Evolutionary conservation across 2,329 filamentous ascomycete species (phyloP), one percentile per base, ranked within the genome.

Genomic region (Fulvia fulva): DNA sequence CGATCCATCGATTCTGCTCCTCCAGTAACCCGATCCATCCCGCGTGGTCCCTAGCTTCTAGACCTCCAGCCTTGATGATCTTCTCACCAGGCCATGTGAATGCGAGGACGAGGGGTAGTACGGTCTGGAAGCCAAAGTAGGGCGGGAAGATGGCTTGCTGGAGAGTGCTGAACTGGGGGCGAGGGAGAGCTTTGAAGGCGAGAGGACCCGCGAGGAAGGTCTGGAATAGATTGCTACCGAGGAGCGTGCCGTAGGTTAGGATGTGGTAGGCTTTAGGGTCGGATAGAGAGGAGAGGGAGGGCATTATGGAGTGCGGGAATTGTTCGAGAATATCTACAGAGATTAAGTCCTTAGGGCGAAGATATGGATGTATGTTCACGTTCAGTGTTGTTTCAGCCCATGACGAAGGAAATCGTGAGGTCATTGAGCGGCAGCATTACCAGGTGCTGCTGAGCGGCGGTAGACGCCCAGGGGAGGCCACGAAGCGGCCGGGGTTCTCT

Each of bases 141-240:
- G 90, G 81, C 32, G 91, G 91, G 77, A 97, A 96, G 54, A 92
- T 84, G 63, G 84, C 84, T 64, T 85, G 82, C 75, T 97, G 93
- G 30, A 97, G 83, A 19, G 85, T 81, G 25, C 87, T 85, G 78
- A 99, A 97, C 71, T 90, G 85, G 0, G 90, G 84, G 25, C 90
- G 85, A 25, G 90, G 85, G 37, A 97, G 85, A 11, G 84, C 82
- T 70, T 82, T 86, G 80, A 88, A 96, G 68, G 90, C 86, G 56
- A 92, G 80, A 53, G 91, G 84, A 58, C 91, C 85, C 52, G 78
- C 79, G 59, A 87, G 78, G 75, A 96, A 97, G 56, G 89, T 88
- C 73, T 97, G 91, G 76, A 91, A 97, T 73, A 96, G 82, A 41
- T 91, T 89, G 26, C 88, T 87, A 63, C 94, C 94, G 14, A 97